Conservation (phyloP, 257 asterid species). For the Solanum chilense region DNA sequence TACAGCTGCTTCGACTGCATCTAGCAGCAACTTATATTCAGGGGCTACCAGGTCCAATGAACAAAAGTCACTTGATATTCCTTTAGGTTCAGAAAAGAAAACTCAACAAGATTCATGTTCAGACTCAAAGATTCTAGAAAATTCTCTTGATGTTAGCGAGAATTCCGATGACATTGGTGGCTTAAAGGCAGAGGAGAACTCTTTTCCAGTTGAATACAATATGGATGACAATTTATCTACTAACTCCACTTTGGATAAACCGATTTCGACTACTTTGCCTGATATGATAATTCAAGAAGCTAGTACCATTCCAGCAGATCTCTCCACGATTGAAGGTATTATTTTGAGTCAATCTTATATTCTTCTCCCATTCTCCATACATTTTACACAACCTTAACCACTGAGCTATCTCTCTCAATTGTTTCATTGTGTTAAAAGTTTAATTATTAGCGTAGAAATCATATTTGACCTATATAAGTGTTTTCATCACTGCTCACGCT, state of each 20-base stretch:
- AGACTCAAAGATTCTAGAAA: constrained; percentile 16
- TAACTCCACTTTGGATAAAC: neutral
- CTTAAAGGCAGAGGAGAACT: constrained; percentile 8
- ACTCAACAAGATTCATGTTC: neutral
- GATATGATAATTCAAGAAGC: constrained; percentile 21
- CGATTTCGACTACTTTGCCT: constrained; percentile 8
- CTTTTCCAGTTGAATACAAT: constrained; percentile 6
- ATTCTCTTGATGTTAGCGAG: constrained; percentile 16
- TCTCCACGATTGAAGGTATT: constrained; percentile 5
- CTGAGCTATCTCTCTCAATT: neutral
- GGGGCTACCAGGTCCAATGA: constrained; percentile 10
- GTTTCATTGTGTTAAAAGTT: neutral
- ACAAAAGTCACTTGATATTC: neutral
- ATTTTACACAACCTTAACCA: neutral
- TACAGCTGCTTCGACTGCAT: neutral
- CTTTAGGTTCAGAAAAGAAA: constrained; percentile 14
- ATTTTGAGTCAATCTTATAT: neutral
- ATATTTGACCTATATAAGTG: neutral
- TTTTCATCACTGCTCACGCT: neutral
- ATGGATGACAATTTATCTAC: neutral
- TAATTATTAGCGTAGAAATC: neutral
- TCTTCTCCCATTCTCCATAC: neutral
- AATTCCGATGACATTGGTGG: constrained; percentile 15
- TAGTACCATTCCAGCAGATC: neutral
- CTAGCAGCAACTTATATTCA: neutral